Evolutionary conservation across 176 grass and related monocot genomes (phyloP), one percentile per base, ranked within the genome.

Genomic region (Oropetium thomaeum): DNA sequence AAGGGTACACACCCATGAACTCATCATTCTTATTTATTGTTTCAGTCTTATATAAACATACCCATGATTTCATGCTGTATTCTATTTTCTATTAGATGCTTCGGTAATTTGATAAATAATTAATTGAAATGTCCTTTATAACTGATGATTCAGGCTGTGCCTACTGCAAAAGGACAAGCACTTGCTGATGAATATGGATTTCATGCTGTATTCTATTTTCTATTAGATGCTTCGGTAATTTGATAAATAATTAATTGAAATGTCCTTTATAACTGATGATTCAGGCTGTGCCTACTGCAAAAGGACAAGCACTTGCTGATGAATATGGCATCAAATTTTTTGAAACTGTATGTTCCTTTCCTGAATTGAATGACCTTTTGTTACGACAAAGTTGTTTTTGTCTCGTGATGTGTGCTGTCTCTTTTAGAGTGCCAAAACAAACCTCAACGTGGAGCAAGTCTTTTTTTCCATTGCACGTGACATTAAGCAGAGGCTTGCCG

Each of bases 281-380:
- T 28, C 72, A 97, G 94, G 94, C 94, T 78, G 94, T 97, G 58
- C 90, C 94, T 80, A 91, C 94, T 80, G 87, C 94, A 9, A 93
- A 91, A 82, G 94, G 94, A 44, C 94, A 97, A 83, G 90, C 88
- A 67, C 81, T 97, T 45, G 94, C 94, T 78, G 94, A 97, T 75
- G 94, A 97, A 71, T 97, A 97, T 8, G 94, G 94, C 65, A 93
- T 97, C 69, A 97, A 93, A 65, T 97, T 97, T 76, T 97, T 97
- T 11, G 94, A 97, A 88, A 97, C 94, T 80, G 94, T 97, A 87
- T 80, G 90, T 71, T 79, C 25, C 52, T 82, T 72, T 28, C 25
- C 59, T 63, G 64, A 69, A 39, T 79, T 7, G 1, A 6, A 20
- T 71, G n/a, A n/a, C 10, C 0, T 13, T 68, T 69, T 37, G n/a